Base-by-base conservation (phyloP, 2,329 filamentous ascomycete species). In the Beauveria pseudobassiana region DNA sequence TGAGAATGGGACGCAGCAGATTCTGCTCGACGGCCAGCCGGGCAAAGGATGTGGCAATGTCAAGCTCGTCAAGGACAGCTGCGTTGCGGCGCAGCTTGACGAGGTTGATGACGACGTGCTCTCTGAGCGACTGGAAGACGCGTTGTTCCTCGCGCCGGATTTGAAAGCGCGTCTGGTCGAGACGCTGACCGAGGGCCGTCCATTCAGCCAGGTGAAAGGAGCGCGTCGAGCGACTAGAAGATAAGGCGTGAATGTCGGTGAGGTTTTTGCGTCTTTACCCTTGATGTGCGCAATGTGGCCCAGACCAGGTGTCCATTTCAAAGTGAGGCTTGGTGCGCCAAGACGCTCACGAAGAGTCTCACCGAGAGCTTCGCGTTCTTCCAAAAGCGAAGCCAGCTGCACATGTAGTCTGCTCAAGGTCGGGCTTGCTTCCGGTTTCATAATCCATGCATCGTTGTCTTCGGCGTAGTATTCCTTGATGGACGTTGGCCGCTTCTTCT, bases 261-360 rank as follows among this genome's bases (percentile, higher is more conserved):
- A 75, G 63, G 43, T 67, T 70, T 75, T 76, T 50, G 83, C 78
- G 68, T 95, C 89, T 72, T 89, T 93, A 40, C 91, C 91, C 73
- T 88, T 95, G 68, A 98, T 83, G 71, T 98, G 93, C 68, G 90
- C 93, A 69, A 96, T 90, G 72, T 99, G 91, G 9, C 95, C 93
- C 2, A 96, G 81, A 16, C 87, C 88, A 0, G 93, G 89, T 1
- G 88, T 91, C 89, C 92, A 98, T 68, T 88, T 90, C 22, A 99
- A 82, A 0, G 86, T 89, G 49, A 98, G 81, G 63, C 82, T 87
- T 6, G 84, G 74, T 12, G 86, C 85, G 62, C 75, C 73, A 49
- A 93, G 80, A 5, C 83, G 79, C 14, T 81, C 73, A 59, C 87
- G 85, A 24, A 98, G 79, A 5, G 75, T 75, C 20, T 83, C 77